phyloP scores from a whole-genome alignment of 352 stramenopile species.

The Elongisporangium prolatum region DNA sequence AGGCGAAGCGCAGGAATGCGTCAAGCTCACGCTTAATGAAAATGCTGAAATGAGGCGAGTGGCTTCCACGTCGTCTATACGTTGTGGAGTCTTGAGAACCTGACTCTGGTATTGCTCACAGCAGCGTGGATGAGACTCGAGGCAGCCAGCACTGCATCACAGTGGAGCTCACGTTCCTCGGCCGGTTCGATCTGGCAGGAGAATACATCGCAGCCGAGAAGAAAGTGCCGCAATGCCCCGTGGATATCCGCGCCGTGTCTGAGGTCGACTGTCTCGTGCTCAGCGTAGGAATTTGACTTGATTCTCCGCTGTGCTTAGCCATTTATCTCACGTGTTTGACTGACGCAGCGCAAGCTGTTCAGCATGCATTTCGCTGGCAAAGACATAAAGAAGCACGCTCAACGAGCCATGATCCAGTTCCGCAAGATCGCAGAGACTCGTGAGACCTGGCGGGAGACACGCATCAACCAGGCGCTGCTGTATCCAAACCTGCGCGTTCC shows the following conservation, averaged over 20 bases:
- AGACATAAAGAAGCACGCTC: slow-evolving; percentile 58
- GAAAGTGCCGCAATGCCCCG: slow-evolving; percentile 55
- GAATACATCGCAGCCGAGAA: slow-evolving; percentile 76
- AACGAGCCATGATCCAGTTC: slow-evolving; percentile 36
- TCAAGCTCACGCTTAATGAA: slow-evolving; percentile 63
- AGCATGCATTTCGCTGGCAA: slow-evolving; percentile 59
- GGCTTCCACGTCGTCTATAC: background rate
- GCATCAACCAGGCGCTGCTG: slow-evolving; percentile 58
- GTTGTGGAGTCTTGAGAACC: background rate
- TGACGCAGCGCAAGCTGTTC: slow-evolving; percentile 64
- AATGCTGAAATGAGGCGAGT: slow-evolving; percentile 43
- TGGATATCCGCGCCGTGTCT: slow-evolving; percentile 69
- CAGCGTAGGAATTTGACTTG: slow-evolving; percentile 31
- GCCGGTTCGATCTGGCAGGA: slow-evolving; percentile 76
- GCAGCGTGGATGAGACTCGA: slow-evolving; percentile 47
- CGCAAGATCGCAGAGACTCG: slow-evolving; percentile 46
- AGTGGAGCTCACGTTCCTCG: slow-evolving; percentile 71
- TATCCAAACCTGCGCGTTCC: slow-evolving; percentile 68
- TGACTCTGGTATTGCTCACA: background rate
- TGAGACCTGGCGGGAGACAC: slow-evolving; percentile 70
- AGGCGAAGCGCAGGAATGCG: slow-evolving; percentile 64
- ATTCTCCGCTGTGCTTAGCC: background rate
- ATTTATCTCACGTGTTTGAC: background rate
- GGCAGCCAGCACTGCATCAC: slow-evolving; percentile 65
- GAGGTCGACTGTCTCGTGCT: slow-evolving; percentile 74